A percentile compares a stretch with the other conserved stretches of the same genome.
Conservation (phyloP, 108 stramenopile genomes). For the Cyclotella choctawhatcheeana region DNA sequence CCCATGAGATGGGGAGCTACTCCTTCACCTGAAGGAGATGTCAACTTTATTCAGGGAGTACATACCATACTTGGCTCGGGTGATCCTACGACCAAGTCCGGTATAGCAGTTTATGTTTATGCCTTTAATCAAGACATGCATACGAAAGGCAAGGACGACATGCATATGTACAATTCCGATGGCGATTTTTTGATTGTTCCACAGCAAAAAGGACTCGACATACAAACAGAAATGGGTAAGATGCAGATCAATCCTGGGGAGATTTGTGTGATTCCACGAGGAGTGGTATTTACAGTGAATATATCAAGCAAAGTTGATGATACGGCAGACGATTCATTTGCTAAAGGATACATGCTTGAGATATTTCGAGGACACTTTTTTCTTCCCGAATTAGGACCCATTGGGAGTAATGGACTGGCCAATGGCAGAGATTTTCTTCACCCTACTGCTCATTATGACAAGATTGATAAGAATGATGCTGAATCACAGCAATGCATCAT, state of each 20-base stretch:
- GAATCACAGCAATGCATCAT: conserved; percentile 42
- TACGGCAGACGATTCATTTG: conserved; percentile 13
- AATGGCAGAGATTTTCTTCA: conserved; percentile 91
- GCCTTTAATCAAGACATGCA: conserved; percentile 70
- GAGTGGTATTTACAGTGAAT: conserved; percentile 83
- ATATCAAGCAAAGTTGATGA: conserved; percentile 26
- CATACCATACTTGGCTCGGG: conserved; percentile 66
- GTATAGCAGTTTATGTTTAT: conserved; percentile 86
- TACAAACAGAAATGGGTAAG: conserved; percentile 86
- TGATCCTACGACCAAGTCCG: conserved; percentile 68
- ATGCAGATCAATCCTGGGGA: conserved; percentile 73
- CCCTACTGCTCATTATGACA: conserved; percentile 77
- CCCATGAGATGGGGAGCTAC: conserved; percentile 89
- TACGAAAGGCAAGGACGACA: conserved; percentile 23
- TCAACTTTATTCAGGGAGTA: conserved; percentile 75
- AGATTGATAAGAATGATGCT: conserved; percentile 13
- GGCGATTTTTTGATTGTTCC: conserved; percentile 95
- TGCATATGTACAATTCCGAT: conserved; percentile 85
- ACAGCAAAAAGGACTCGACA: conserved; percentile 67
- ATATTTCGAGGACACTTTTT: conserved; percentile 86
- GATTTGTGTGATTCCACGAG: conserved; percentile 90
- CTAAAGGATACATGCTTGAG: conserved; percentile 93
- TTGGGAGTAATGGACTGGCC: conserved; percentile 96
- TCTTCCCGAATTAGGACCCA: conserved; percentile 93
- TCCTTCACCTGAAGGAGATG: conserved; percentile 23